phyloP scores from a whole-genome alignment of 1,284 basidiomycete genomes.

The Naganishia albida region DNA sequence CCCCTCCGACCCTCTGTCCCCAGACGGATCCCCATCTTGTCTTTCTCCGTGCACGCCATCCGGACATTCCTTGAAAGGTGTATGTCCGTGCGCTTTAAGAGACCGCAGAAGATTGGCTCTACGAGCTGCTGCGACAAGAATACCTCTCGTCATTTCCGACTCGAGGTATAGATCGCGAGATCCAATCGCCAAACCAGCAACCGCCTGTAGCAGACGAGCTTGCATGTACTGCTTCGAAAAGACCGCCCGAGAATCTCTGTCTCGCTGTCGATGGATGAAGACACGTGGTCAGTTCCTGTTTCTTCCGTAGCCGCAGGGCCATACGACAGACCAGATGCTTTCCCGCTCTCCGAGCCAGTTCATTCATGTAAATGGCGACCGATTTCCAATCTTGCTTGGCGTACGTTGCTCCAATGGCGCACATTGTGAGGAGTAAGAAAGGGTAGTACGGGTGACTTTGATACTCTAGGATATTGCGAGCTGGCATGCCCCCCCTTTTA shows the following conservation, averaged over 20 bases:
- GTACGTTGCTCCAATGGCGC: slow-evolving; percentile 44
- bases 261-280: slow-evolving; percentile 36
- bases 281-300: neutral
- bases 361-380: slow-evolving; percentile 42
- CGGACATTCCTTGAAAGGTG: slow-evolving; percentile 25
- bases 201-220: slow-evolving; percentile 40
- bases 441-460: slow-evolving; percentile 33
- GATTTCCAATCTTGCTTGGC: slow-evolving; percentile 41
- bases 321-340: slow-evolving; percentile 42
- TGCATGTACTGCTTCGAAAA: slow-evolving; percentile 40
- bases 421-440: slow-evolving; percentile 42
- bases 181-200: slow-evolving; percentile 41
- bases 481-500: neutral
- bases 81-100: slow-evolving; percentile 12
- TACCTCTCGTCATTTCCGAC: slow-evolving; percentile 43
- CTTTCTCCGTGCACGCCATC: neutral
- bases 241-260: slow-evolving; percentile 44
- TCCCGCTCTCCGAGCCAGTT: slow-evolving; percentile 43
- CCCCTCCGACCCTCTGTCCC: slow-evolving; percentile 16
- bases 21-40: slow-evolving; percentile 29
- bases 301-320: neutral
- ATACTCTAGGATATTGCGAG: slow-evolving; percentile 17
- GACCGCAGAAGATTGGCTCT: slow-evolving; percentile 40
- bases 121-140: slow-evolving; percentile 41
- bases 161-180: slow-evolving; percentile 45